Percentiles rank a stretch among this genome's conserved stretches.
Evolutionary conservation across 148 eudicot genomes (phyloP).

Genomic region (Talinum fruticosum): DNA sequence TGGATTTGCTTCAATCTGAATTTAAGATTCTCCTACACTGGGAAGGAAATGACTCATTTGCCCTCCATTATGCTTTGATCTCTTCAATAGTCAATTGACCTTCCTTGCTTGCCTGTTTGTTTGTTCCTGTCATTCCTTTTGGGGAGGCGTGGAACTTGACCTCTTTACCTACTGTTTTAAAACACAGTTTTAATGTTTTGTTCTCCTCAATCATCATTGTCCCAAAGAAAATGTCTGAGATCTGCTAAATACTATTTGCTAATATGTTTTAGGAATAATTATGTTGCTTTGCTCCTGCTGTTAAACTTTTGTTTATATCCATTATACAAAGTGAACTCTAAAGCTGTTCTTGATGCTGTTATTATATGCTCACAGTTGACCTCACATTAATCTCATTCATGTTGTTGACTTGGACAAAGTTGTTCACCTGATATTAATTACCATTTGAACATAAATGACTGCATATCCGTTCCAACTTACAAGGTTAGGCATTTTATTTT

Average conservation of each 20-base stretch:
- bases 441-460: background rate
- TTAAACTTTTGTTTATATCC: background rate
- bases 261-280: background rate
- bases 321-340: background rate
- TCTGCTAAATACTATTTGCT: background rate
- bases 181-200: background rate
- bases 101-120: conserved; percentile 9
- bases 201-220: background rate
- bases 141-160: conserved; percentile 25
- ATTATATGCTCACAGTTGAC: background rate
- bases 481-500: background rate
- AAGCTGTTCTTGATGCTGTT: background rate
- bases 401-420: background rate
- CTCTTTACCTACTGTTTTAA: conserved; percentile 4
- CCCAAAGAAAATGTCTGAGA: background rate
- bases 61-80: conserved; percentile 25
- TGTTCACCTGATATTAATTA: background rate
- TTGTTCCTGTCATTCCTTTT: conserved; percentile 14
- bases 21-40: conserved; percentile 17
- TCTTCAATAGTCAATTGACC: conserved; percentile 18
- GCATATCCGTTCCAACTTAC: background rate
- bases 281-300: background rate
- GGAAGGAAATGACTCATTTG: conserved; percentile 18
- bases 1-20: conserved; percentile 1
- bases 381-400: background rate